Conservation (phyloP, 495 filamentous ascomycete species). For the Talaromyces ruber region DNA sequence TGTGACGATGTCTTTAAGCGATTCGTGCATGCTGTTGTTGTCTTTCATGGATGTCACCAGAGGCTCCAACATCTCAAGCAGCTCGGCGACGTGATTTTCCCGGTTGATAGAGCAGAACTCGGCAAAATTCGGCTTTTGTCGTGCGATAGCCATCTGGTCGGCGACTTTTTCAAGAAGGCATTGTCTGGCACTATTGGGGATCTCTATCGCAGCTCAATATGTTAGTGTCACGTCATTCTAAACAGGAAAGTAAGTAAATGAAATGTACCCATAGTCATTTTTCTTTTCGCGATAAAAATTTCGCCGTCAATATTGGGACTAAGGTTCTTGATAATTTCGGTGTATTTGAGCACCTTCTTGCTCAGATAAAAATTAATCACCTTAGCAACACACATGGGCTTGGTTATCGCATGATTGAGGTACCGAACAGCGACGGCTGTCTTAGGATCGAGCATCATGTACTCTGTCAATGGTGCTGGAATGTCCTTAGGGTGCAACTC, state of each 20-base stretch:
- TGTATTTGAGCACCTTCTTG: slow-evolving; percentile 9
- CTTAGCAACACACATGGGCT: slow-evolving; percentile 10
- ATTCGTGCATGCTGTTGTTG: not conserved
- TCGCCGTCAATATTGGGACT: slow-evolving; percentile 8
- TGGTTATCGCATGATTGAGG: not conserved
- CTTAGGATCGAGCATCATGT: not conserved
- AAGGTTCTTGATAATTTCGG: slow-evolving; percentile 11
- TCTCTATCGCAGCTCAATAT: slow-evolving; percentile 1
- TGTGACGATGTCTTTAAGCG: not conserved
- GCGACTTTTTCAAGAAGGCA: not conserved
- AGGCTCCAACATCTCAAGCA: not conserved
- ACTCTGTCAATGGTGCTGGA: not conserved
- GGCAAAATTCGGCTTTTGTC: slow-evolving; percentile 12
- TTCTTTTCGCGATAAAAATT: slow-evolving; percentile 5
- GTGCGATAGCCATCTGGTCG: not conserved
- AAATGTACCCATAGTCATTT: not conserved
- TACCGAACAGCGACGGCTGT: not conserved
- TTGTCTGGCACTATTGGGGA: not conserved
- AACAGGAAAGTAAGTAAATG: not conserved
- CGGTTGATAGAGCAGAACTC: slow-evolving; percentile 9
- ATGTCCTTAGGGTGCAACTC: not conserved
- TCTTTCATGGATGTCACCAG: not conserved
- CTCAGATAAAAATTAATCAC: slow-evolving; percentile 17
- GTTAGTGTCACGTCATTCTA: not conserved
- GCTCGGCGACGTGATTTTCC: not conserved